Evolutionary conservation across 306 rosid genomes (phyloP).

Genomic region (Quercus wislizeni): DNA sequence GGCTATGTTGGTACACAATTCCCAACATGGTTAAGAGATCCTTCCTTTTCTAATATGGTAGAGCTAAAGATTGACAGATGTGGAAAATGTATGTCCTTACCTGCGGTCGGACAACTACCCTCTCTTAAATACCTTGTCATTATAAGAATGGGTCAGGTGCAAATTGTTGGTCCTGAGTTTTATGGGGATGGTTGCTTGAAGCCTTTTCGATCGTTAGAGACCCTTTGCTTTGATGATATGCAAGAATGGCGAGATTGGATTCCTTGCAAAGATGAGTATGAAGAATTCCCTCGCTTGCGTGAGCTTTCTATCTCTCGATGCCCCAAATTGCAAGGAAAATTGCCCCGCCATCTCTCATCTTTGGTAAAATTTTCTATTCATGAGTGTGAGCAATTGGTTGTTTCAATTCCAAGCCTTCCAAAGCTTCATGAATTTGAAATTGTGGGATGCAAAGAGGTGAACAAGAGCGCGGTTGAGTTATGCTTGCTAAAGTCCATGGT

Average conservation of each 20-base stretch:
- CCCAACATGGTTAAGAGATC: background rate
- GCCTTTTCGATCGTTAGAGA: background rate
- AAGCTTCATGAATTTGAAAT: background rate
- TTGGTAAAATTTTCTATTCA: background rate
- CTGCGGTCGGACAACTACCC: background rate
- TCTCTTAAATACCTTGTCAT: background rate
- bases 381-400: background rate
- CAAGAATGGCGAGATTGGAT: background rate
- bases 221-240: background rate
- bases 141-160: background rate
- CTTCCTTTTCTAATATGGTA: constrained; percentile 4
- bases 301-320: background rate
- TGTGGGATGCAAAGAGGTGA: background rate
- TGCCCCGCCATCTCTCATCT: background rate
- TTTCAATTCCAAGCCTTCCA: background rate
- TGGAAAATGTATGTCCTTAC: background rate
- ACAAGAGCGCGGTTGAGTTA: background rate
- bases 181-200: background rate
- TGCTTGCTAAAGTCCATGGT: background rate
- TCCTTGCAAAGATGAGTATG: background rate
- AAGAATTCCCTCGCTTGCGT: background rate
- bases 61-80: background rate
- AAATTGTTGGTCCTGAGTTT: background rate
- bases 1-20: background rate
- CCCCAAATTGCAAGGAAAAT: background rate